Conservation (phyloP, 371 early-diverging fungal genomes). For the Mortierella sp. region DNA sequence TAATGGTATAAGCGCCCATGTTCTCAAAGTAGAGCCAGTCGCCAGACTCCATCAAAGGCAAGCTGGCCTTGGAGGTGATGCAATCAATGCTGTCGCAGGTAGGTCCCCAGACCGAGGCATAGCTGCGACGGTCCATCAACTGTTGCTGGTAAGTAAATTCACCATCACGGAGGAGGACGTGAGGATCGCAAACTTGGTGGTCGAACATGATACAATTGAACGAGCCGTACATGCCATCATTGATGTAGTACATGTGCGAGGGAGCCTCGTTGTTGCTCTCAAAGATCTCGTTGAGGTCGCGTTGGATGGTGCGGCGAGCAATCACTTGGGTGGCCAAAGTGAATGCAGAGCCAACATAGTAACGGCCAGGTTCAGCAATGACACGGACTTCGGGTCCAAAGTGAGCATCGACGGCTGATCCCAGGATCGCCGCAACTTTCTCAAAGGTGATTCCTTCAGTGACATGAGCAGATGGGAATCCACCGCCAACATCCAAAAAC, state of each 20-base stretch:
- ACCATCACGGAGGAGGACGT: constrained; percentile 69
- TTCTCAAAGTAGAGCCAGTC: constrained; percentile 96
- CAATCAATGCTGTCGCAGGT: constrained; percentile 99
- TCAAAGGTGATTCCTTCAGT: constrained; percentile 82
- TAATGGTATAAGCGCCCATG: constrained; percentile 98
- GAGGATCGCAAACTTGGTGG: constrained; percentile 86
- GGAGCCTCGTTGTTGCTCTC: constrained; percentile 60
- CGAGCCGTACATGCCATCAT: constrained; percentile 98
- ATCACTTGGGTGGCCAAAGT: constrained; percentile 92
- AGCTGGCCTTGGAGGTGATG: constrained; percentile 73
- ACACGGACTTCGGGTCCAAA: constrained; percentile 89
- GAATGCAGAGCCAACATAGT: constrained; percentile 95
- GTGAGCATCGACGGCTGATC: constrained; percentile 80
- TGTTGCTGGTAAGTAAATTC: constrained; percentile 60
- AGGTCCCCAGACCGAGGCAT: constrained; percentile 90
- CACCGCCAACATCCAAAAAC: constrained; percentile 97
- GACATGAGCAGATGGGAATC: constrained; percentile 93
- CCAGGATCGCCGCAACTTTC: constrained; percentile 84
- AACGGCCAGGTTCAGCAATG: constrained; percentile 98
- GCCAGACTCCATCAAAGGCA: constrained; percentile 92
- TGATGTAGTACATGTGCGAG: constrained; percentile 95
- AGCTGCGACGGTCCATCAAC: constrained; percentile 29
- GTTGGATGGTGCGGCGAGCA: constrained; percentile 83
- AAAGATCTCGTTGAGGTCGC: constrained; percentile 43
- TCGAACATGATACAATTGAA: constrained; percentile 99